A percentile compares a stretch with the other conserved stretches of the same genome.
Evolutionary conservation across 179 eudicot genomes (phyloP).

Genomic region (Pouteria campechiana): DNA sequence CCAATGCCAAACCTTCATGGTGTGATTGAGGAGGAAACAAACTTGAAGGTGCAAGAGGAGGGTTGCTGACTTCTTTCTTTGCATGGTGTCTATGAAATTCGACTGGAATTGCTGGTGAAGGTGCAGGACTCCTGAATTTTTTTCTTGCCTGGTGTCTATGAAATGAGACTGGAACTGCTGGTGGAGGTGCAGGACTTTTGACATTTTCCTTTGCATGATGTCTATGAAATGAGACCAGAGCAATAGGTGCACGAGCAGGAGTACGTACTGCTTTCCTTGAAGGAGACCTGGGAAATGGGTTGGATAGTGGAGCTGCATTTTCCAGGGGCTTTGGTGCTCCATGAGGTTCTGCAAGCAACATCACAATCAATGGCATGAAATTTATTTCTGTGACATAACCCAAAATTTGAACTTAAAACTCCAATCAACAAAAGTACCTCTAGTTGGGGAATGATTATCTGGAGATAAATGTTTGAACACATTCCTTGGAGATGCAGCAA

Average conservation of each 20-base stretch:
- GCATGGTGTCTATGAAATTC: constrained; percentile 9
- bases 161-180: constrained; percentile 14
- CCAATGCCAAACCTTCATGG: constrained; percentile 22
- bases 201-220: constrained; percentile 21
- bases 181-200: constrained; percentile 17
- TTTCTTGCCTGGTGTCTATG: constrained; percentile 23
- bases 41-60: constrained; percentile 24
- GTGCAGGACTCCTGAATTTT: constrained; percentile 12
- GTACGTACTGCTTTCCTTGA: constrained; percentile 11
- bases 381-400: neutral
- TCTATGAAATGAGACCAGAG: constrained; percentile 13
- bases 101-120: constrained; percentile 21
- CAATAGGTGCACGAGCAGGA: constrained; percentile 17
- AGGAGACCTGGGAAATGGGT: constrained; percentile 11
- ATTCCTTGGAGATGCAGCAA: constrained; percentile 6
- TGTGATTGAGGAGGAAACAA: constrained; percentile 13
- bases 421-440: constrained; percentile 14
- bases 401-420: neutral
- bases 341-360: constrained; percentile 18
- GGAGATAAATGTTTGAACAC: constrained; percentile 6
- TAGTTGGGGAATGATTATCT: constrained; percentile 7
- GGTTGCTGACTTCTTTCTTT: constrained; percentile 9
- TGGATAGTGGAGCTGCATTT: constrained; percentile 17
- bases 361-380: neutral
- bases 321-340: constrained; percentile 3